These are phyloP conservation scores for Suhomyces kunorum DNA, from an alignment of 1,139 yeast genomes.

Conservation along the genomic window DNA sequence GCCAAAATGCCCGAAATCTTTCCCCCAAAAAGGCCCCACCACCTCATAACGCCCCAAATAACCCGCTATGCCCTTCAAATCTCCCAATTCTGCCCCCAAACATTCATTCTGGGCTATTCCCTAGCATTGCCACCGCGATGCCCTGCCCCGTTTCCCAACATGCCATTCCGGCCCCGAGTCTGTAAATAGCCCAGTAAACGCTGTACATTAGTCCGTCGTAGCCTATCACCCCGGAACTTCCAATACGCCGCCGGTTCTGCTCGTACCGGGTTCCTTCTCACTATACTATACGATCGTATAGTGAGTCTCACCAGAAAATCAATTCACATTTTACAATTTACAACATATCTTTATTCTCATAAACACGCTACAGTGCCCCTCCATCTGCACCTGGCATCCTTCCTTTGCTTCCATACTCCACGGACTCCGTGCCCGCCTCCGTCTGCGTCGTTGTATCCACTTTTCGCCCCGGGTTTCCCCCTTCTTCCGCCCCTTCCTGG, in stretches of 20 bases:
- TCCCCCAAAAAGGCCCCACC: too few species aligned
- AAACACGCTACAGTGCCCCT: conserved; percentile 2
- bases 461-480: not conserved
- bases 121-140: not conserved
- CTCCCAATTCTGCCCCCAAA: not conserved
- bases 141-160: not conserved
- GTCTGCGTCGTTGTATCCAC: not conserved
- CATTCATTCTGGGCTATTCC: not conserved
- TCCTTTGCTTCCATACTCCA: not conserved
- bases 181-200: conserved; percentile 3
- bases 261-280: not conserved
- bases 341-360: not conserved
- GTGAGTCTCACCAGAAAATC: conserved; percentile 2
- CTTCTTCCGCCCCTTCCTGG: not conserved
- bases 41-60: too few species aligned
- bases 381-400: not conserved
- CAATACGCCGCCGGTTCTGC: not conserved
- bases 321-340: too few species aligned
- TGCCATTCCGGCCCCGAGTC: not conserved
- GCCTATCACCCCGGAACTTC: not conserved
- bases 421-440: not conserved
- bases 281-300: conserved; percentile 17
- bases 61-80: not conserved
- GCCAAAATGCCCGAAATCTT: not conserved
- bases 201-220: not conserved